Conservation (phyloP, 306 rosid genomes). For the Rosa chinensis region DNA sequence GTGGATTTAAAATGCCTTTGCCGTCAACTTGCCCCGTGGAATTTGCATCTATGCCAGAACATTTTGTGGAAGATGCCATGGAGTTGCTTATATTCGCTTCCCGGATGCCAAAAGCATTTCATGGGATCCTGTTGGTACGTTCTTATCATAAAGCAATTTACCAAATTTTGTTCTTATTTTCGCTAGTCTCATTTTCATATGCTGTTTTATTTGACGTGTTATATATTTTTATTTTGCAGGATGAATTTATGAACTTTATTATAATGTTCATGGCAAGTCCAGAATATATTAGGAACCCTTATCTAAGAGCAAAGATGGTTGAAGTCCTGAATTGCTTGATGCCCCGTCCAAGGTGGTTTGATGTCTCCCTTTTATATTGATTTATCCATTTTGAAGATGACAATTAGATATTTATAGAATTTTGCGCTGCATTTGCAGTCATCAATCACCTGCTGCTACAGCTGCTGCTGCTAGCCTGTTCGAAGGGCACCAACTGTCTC, state of each 20-base stretch:
- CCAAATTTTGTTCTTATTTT: conserved; percentile 12
- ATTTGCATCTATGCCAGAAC: conserved; percentile 94
- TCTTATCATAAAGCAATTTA: conserved; percentile 1
- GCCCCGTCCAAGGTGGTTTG: conserved; percentile 84
- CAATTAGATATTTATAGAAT: conserved; percentile 24
- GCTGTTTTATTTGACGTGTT: not conserved
- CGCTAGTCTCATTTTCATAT: conserved; percentile 11
- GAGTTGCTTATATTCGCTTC: conserved; percentile 96
- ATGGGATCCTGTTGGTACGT: conserved; percentile 80
- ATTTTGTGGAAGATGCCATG: conserved; percentile 99
- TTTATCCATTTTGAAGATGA: conserved; percentile 29
- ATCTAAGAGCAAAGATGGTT: conserved; percentile 97
- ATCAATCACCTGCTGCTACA: conserved; percentile 49
- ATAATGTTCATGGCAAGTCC: conserved; percentile 99
- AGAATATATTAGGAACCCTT: conserved; percentile 80
- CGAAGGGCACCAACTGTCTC: conserved; percentile 95
- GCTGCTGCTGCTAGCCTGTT: conserved; percentile 72
- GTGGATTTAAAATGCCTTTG: conserved; percentile 97
- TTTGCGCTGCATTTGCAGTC: conserved; percentile 46
- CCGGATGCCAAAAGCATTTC: conserved; percentile 93
- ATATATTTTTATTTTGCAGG: conserved; percentile 53
- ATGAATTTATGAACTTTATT: conserved; percentile 94
- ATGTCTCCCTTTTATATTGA: conserved; percentile 22
- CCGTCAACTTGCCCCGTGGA: conserved; percentile 76
- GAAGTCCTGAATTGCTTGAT: conserved; percentile 98